Evolutionary conservation across 2,329 filamentous ascomycete genomes (phyloP).

Genomic region (Cladosporium sp.): DNA sequence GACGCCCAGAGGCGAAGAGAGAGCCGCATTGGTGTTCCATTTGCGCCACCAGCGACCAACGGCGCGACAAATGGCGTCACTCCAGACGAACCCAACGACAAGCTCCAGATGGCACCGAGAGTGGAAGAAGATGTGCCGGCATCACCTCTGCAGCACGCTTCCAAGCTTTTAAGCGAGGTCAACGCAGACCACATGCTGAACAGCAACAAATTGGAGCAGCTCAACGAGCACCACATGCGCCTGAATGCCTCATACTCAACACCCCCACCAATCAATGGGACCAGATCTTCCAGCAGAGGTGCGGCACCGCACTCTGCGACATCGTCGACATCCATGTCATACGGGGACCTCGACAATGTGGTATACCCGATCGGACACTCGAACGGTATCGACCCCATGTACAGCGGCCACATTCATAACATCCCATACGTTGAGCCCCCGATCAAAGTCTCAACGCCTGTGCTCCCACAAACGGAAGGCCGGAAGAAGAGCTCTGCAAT

Average conservation of each 20-base stretch:
- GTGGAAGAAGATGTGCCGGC: constrained; percentile 60
- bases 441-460: constrained; percentile 50
- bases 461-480: constrained; percentile 35
- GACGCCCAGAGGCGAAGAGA: constrained; percentile 62
- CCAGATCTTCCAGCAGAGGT: constrained; percentile 42
- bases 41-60: constrained; percentile 31
- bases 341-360: constrained; percentile 61
- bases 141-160: constrained; percentile 64
- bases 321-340: constrained; percentile 50
- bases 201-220: constrained; percentile 59
- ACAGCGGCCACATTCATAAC: constrained; percentile 89
- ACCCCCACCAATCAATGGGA: constrained; percentile 51
- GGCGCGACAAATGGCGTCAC: constrained; percentile 32
- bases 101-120: constrained; percentile 34
- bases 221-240: constrained; percentile 56
- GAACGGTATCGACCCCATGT: constrained; percentile 91
- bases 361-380: constrained; percentile 90
- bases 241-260: constrained; percentile 54
- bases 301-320: constrained; percentile 41
- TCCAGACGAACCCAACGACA: constrained; percentile 35
- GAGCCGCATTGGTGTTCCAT: constrained; percentile 47
- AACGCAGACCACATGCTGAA: constrained; percentile 63
- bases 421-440: constrained; percentile 79
- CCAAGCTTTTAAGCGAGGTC: constrained; percentile 61
- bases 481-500: constrained; percentile 59